Base-by-base conservation (phyloP, 371 early-diverging fungal species). In the Parasitella parasitica region DNA sequence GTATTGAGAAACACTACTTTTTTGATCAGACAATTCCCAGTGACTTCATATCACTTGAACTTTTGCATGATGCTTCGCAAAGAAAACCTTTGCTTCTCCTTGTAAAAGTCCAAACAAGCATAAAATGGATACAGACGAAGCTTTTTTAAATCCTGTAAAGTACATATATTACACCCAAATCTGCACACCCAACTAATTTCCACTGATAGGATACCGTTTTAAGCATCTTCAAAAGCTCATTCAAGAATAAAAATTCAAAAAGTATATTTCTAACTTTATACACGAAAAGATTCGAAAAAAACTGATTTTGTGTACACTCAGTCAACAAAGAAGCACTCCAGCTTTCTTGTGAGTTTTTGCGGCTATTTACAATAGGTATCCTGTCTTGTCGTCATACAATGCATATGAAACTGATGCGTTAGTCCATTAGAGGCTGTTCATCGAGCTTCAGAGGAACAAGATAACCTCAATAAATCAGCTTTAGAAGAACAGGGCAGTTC, bases 291-390 rank as follows among this genome's bases (percentile, higher is more conserved):
- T n/a, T n/a, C n/a, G n/a, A n/a, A 37, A n/a, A 22, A 26, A 39
- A 18, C 37, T 55, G 24, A 24, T 24, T 18, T 26, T 7, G 37
- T 30, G 11, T n/a, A n/a, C n/a, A 5, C 54, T 4, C 57, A 78
- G 78, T 54, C 6, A 68, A 69, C 8, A 78, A 70, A 35, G 74
- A 78, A 6, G 79, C 79, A 2, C 16, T 78, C 32, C 52, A 64
- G 16, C 38, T 78, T 18, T 71, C 76, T 20, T 57, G 69, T 26
- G 76, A 78, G 46, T 74, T 72, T 51, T 51, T 78, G 24, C 46
- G 76, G 0, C 36, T 76, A 22, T 73, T 78, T 36, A 70, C 69
- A 20, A 54, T 68, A 55, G 79, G 69, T 69, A 64, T n/a, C n/a
- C n/a, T n/a, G n/a, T n/a, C n/a, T n/a, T n/a, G n/a, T n/a, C n/a